A percentile compares a stretch with the other conserved stretches of the same genome.
Conservation (phyloP, 148 eudicot genomes). For the Fagopyrum tataricum region DNA sequence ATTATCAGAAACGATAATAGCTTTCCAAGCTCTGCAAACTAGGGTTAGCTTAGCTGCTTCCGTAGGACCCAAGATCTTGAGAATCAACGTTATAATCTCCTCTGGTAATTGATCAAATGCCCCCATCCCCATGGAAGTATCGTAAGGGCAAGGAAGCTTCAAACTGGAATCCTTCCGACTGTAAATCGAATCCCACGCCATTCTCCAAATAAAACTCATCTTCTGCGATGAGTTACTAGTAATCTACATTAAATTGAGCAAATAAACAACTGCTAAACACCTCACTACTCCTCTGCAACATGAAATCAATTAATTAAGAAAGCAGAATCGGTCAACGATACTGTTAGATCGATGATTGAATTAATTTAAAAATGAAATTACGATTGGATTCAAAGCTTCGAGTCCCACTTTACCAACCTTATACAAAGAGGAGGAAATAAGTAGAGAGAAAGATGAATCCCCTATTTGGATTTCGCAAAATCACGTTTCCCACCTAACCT, state of each 20-base stretch:
- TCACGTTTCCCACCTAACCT: constrained; percentile 6
- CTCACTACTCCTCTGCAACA: background rate
- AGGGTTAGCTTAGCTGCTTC: constrained; percentile 45
- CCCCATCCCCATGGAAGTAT: constrained; percentile 31
- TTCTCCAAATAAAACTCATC: background rate
- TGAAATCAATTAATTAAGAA: background rate
- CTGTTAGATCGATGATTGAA: background rate
- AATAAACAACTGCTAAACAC: background rate
- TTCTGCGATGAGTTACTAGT: background rate
- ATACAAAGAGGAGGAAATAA: background rate
- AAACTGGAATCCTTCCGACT: background rate
- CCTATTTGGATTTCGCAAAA: background rate
- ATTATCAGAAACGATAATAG: constrained; percentile 42
- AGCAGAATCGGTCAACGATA: background rate
- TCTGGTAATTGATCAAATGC: constrained; percentile 54
- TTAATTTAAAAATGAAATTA: background rate
- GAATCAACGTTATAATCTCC: constrained; percentile 45
- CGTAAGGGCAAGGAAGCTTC: background rate
- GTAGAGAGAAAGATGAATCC: background rate
- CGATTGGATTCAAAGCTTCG: background rate
- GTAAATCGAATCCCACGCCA: constrained; percentile 5
- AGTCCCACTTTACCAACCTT: background rate
- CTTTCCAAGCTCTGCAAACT: constrained; percentile 54
- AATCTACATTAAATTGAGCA: background rate
- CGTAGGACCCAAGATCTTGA: constrained; percentile 49